Percentiles rank a stretch among this genome's conserved stretches.
phyloP scores from a whole-genome alignment of 2,329 filamentous ascomycete species.

The Colletotrichum nymphaeae region DNA sequence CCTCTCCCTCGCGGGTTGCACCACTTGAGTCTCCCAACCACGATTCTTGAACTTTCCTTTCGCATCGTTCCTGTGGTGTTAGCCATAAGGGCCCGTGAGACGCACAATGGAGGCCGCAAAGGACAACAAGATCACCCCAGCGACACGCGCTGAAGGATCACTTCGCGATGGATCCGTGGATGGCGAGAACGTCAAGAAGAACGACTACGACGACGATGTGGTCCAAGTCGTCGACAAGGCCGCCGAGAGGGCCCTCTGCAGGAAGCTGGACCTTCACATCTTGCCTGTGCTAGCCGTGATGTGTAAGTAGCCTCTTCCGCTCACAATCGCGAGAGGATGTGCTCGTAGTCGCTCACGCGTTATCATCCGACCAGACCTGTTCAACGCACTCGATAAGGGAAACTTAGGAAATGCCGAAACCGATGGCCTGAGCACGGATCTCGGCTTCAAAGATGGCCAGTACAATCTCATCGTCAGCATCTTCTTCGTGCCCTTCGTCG shows the following conservation, averaged over 20 bases:
- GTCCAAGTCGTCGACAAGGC: slow-evolving; percentile 48
- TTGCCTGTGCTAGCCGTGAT: slow-evolving; percentile 66
- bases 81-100: too few relatives aligned
- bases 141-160: background rate
- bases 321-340: too few relatives aligned
- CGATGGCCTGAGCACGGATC: slow-evolving; percentile 38
- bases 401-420: slow-evolving; percentile 58
- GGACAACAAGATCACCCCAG: slow-evolving; percentile 12
- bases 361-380: slow-evolving; percentile 48
- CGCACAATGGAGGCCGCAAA: background rate
- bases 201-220: slow-evolving; percentile 37
- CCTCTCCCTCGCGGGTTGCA: background rate
- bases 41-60: background rate
- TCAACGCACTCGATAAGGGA: slow-evolving; percentile 58
- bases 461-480: slow-evolving; percentile 79
- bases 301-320: slow-evolving; percentile 46
- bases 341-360: background rate
- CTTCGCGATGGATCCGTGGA: slow-evolving; percentile 17
- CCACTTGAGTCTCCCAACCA: background rate
- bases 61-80: background rate
- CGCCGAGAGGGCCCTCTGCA: slow-evolving; percentile 62
- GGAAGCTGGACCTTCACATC: slow-evolving; percentile 66
- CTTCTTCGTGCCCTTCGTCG: slow-evolving; percentile 81
- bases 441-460: slow-evolving; percentile 59
- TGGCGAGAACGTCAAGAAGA: slow-evolving; percentile 1